Base-by-base conservation (phyloP, 2,329 filamentous ascomycete species). In the Tolypocladium tundrense region DNA sequence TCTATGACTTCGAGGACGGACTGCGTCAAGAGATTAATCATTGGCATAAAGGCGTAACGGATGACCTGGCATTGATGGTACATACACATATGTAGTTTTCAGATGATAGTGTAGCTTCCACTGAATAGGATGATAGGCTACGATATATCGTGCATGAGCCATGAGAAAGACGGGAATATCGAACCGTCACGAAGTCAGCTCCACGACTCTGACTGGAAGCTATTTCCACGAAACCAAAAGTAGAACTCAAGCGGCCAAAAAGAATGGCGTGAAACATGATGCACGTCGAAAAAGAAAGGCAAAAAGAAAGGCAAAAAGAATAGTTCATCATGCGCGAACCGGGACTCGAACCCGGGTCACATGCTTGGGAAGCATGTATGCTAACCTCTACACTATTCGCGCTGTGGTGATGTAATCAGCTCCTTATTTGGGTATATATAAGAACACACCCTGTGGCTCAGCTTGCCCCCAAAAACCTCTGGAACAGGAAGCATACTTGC, bases 351-450 rank as follows among this genome's bases (percentile, higher is more conserved):
- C 70, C 65, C 70, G 63, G 63, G 62, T 67, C 69, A 60, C 68
- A 64, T 66, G 68, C 69, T 68, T 72, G 70, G 70, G 70, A 72
- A 71, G 70, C 70, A 68, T 63, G 68, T 60, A 72, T 72, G 69
- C 70, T 72, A 72, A 68, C 70, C 70, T 59, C 62, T 72, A 72
- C 69, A 72, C 70, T 68, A 72, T 62, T 62, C 60, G 62, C 65
- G 70, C 66, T 60, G 6, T 50, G 58, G 58, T 65, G 57, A 56
- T 60, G 60, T 59, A 59, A 58, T 60, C 40, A 37, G 27, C 6
- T 8, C n/a, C 13, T 16, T 39, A 53, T 24, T 56, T 33, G 39
- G 35, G 21, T 6, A 8, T 42, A 54, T 42, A 55, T 41, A 31
- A 31, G 16, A 1, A 4, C 3, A 13, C 4, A 0, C 4, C 2